Evolutionary conservation across 805 yeast species (phyloP).

Genomic region (Wickerhamomyces sydowiorum): DNA sequence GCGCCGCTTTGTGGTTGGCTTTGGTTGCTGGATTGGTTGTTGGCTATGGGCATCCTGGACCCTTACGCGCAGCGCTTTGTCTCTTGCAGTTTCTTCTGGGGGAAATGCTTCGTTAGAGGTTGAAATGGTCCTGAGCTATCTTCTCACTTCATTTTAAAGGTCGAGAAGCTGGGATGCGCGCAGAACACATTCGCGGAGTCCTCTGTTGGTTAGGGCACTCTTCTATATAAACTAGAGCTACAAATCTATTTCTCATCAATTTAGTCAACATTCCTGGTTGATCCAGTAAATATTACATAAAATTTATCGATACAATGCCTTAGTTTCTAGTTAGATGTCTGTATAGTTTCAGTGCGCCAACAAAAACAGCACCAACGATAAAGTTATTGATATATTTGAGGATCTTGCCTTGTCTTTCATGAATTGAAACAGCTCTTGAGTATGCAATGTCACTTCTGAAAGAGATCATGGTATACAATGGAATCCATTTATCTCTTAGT

Average conservation of each 20-base stretch:
- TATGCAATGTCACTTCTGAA: conserved; percentile 81
- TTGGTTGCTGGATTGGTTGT: no score
- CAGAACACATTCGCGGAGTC: neutral
- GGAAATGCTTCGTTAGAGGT: neutral
- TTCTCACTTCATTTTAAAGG: no score
- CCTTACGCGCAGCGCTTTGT: no score
- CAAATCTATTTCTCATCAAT: no score
- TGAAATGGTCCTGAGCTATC: no score
- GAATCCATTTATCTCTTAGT: conserved; percentile 67
- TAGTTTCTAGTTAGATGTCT: neutral
- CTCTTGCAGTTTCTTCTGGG: no score
- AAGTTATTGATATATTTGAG: conserved; percentile 25
- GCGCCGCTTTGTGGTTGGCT: no score
- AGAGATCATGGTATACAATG: conserved; percentile 88
- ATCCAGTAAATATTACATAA: neutral
- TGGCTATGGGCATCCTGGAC: no score
- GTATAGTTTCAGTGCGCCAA: neutral
- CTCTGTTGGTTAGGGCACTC: neutral
- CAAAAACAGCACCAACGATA: conserved; percentile 4
- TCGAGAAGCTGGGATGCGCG: no score
- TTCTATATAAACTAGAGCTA: neutral
- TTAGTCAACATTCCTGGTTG: no score
- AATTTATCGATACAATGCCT: neutral
- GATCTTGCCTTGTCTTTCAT: conserved; percentile 48
- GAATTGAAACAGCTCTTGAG: conserved; percentile 54